Evolutionary conservation across 2,329 filamentous ascomycete species (phyloP).

Genomic region (Talaromyces islandicus): DNA sequence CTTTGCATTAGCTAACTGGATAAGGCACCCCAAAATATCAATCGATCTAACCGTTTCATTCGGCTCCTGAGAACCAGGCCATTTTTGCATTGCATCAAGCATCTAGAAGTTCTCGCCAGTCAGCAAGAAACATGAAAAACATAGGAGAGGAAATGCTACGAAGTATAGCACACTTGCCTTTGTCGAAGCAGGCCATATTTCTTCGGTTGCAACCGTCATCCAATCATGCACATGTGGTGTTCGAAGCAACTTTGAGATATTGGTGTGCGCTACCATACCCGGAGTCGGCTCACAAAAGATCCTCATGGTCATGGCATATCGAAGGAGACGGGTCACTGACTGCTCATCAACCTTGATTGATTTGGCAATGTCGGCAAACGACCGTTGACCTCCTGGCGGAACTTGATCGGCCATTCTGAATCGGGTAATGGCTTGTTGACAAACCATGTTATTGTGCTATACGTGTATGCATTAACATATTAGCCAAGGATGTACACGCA

Average conservation of each 20-base stretch:
- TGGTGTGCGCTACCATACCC: constrained; percentile 1
- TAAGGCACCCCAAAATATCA: background rate
- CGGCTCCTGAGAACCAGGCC: background rate
- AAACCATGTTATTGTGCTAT: background rate
- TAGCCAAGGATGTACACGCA: background rate
- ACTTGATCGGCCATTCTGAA: background rate
- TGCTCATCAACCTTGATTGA: background rate
- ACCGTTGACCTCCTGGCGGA: background rate
- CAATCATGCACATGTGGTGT: background rate
- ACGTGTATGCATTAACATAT: background rate
- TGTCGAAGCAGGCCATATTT: background rate
- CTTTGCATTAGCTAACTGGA: background rate
- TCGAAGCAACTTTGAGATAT: background rate
- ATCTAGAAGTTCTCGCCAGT: background rate
- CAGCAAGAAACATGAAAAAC: background rate
- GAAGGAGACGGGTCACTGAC: background rate
- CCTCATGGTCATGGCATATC: background rate
- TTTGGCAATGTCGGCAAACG: background rate
- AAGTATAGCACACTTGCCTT: background rate
- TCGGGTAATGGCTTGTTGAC: background rate
- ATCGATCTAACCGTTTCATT: background rate
- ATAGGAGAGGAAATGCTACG: too few species aligned
- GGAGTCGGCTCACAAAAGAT: background rate
- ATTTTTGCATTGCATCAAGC: background rate
- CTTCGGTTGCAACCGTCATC: background rate